Evolutionary conservation across 192 early-diverging fungal genomes (phyloP).

Genomic region (Backusella parvicylindrica): DNA sequence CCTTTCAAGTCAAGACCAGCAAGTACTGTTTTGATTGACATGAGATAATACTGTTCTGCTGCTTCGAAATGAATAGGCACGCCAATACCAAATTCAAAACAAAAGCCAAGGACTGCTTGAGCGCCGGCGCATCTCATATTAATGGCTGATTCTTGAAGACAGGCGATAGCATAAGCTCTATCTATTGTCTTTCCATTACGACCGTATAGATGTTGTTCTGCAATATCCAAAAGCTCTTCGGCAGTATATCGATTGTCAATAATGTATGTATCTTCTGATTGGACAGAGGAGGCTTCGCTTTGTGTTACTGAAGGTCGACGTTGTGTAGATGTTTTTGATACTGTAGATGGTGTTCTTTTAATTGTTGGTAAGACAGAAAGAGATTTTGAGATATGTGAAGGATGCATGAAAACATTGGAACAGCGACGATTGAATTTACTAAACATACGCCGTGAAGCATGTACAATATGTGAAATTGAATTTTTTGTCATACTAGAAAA

Average conservation of each 20-base stretch:
- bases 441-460: slow-evolving; percentile 15
- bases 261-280: slow-evolving; percentile 11
- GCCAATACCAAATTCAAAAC: slow-evolving; percentile 84
- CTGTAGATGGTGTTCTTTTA: neutral
- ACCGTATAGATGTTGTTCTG: slow-evolving; percentile 20
- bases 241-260: neutral
- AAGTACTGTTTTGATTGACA: slow-evolving; percentile 41
- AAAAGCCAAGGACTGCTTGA: slow-evolving; percentile 73
- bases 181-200: slow-evolving; percentile 22
- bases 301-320: slow-evolving; percentile 19
- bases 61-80: slow-evolving; percentile 53
- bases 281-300: slow-evolving; percentile 1
- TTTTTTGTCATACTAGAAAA: slow-evolving; percentile 6
- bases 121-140: slow-evolving; percentile 40
- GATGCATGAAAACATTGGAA: neutral
- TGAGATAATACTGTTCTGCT: slow-evolving; percentile 66
- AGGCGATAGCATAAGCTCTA: slow-evolving; percentile 7
- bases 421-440: slow-evolving; percentile 11
- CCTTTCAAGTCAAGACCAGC: neutral
- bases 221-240: slow-evolving; percentile 15
- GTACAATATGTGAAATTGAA: slow-evolving; percentile 16
- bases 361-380: neutral
- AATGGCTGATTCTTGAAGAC: slow-evolving; percentile 33
- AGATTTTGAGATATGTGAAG: neutral
- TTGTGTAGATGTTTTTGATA: neutral